Percentiles rank a stretch among this genome's conserved stretches.
Conservation (phyloP, 352 stramenopile species). For the Stramenopiles sp. region DNA sequence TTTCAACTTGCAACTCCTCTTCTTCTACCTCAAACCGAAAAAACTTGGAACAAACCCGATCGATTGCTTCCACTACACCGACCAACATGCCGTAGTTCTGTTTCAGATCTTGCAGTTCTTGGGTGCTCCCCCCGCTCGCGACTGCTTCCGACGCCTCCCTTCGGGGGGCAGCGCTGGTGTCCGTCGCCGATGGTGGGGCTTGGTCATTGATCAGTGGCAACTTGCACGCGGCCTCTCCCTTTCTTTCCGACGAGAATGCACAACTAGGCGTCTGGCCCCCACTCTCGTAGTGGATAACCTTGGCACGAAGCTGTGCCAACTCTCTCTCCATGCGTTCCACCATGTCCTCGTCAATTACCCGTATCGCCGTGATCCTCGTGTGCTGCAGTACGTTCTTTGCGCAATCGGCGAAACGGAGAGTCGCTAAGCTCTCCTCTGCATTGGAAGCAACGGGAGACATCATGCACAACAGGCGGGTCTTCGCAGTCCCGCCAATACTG, state of each 20-base stretch:
- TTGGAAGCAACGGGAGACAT: slow-evolving; percentile 54
- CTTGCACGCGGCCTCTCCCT: not conserved
- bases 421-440: slow-evolving; percentile 73
- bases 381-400: slow-evolving; percentile 66
- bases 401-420: slow-evolving; percentile 71
- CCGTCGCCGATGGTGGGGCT: not conserved
- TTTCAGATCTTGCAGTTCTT: not conserved
- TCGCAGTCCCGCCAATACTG: slow-evolving; percentile 55
- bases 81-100: slow-evolving; percentile 6
- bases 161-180: too few species aligned
- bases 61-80: not conserved
- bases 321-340: slow-evolving; percentile 63
- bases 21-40: slow-evolving; percentile 82
- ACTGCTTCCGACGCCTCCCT: slow-evolving; percentile 15
- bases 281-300: slow-evolving; percentile 34
- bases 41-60: slow-evolving; percentile 30
- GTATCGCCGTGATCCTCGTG: slow-evolving; percentile 53
- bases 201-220: not conserved
- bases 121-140: slow-evolving; percentile 10
- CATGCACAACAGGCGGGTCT: slow-evolving; percentile 70
- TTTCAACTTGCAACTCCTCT: slow-evolving; percentile 47
- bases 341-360: slow-evolving; percentile 54
- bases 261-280: too few species aligned
- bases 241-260: too few species aligned
- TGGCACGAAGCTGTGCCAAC: slow-evolving; percentile 42